A percentile compares a stretch with the other conserved stretches of the same genome.
phyloP scores from a whole-genome alignment of 2,329 filamentous ascomycete species.

The Alternaria sp. region DNA sequence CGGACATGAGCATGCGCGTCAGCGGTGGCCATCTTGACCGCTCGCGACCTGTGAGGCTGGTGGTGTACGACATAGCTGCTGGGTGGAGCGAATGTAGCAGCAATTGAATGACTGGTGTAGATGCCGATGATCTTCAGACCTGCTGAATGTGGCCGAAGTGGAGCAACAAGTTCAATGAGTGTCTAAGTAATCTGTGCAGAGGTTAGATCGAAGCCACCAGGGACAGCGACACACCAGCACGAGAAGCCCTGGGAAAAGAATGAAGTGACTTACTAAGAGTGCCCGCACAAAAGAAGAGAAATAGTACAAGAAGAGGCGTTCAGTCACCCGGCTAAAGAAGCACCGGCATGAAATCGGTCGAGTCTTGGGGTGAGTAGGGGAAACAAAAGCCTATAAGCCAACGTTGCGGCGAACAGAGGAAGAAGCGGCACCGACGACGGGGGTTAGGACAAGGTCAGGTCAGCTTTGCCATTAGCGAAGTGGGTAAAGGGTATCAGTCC shows the following conservation, averaged over 20 bases:
- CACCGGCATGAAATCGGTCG: constrained; percentile 50
- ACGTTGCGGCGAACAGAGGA: constrained; percentile 25
- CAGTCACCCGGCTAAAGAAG: constrained; percentile 49
- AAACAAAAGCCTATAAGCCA: constrained; percentile 52
- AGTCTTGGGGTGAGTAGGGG: constrained; percentile 38
- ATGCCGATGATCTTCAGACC: constrained; percentile 49
- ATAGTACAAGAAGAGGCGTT: constrained; percentile 32
- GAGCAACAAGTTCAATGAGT: constrained; percentile 36
- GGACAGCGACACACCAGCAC: constrained; percentile 17
- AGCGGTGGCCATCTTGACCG: constrained; percentile 83
- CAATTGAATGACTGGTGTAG: constrained; percentile 31
- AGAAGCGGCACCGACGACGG: constrained; percentile 12
- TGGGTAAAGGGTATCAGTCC: constrained; percentile 32
- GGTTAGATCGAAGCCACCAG: constrained; percentile 27
- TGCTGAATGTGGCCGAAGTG: constrained; percentile 49
- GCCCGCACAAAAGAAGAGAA: constrained; percentile 52
- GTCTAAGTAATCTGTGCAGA: constrained; percentile 40
- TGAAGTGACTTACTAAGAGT: constrained; percentile 45
- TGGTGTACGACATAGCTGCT: constrained; percentile 43
- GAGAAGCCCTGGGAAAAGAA: constrained; percentile 6
- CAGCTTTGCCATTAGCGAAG: constrained; percentile 37
- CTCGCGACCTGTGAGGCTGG: constrained; percentile 60
- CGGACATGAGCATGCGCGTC: constrained; percentile 82
- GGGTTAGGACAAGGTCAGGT: constrained; percentile 31
- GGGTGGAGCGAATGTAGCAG: constrained; percentile 17